Percentiles rank a stretch among this genome's conserved stretches.
phyloP scores from a whole-genome alignment of 768 basidiomycete genomes.

The Cubamyces lactineus region DNA sequence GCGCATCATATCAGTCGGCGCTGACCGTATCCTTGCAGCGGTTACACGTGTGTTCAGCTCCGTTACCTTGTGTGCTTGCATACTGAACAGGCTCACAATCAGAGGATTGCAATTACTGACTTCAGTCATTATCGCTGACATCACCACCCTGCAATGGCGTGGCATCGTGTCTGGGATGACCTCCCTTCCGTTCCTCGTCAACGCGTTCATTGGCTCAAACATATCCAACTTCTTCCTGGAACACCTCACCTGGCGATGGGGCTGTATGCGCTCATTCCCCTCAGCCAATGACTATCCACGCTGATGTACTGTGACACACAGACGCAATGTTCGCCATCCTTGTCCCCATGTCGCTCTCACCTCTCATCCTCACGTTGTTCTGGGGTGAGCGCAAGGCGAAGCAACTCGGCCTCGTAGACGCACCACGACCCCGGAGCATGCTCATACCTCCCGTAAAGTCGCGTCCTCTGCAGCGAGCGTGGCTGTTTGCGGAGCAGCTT shows the following conservation, averaged over 20 bases:
- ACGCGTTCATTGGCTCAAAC: conserved; percentile 63
- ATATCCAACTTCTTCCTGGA: conserved; percentile 48
- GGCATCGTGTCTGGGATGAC: conserved; percentile 48
- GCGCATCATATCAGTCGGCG: conserved; percentile 31
- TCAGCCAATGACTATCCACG: conserved; percentile 4
- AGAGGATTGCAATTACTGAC: conserved; percentile 66
- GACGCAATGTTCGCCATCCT: conserved; percentile 39
- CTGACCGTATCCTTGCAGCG: conserved; percentile 43
- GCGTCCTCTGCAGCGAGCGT: conserved; percentile 38
- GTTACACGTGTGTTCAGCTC: conserved; percentile 54
- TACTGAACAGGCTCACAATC: conserved; percentile 15
- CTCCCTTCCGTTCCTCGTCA: conserved; percentile 58
- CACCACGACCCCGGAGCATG: neutral
- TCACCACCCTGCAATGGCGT: conserved; percentile 36
- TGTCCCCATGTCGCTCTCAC: conserved; percentile 27
- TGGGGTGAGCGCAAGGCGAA: conserved; percentile 34
- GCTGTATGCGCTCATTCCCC: conserved; percentile 44
- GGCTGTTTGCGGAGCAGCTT: conserved; percentile 34
- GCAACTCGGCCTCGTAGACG: conserved; percentile 27
- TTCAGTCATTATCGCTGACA: conserved; percentile 41
- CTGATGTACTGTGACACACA: neutral
- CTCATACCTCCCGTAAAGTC: conserved; percentile 6
- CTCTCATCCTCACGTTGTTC: conserved; percentile 31
- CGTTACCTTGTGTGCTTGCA: conserved; percentile 25
- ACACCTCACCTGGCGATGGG: conserved; percentile 66